These are phyloP conservation scores for Fusarium gaditjirri DNA, from an alignment of 2,329 filamentous ascomycete genomes.

Conservation along the genomic window DNA sequence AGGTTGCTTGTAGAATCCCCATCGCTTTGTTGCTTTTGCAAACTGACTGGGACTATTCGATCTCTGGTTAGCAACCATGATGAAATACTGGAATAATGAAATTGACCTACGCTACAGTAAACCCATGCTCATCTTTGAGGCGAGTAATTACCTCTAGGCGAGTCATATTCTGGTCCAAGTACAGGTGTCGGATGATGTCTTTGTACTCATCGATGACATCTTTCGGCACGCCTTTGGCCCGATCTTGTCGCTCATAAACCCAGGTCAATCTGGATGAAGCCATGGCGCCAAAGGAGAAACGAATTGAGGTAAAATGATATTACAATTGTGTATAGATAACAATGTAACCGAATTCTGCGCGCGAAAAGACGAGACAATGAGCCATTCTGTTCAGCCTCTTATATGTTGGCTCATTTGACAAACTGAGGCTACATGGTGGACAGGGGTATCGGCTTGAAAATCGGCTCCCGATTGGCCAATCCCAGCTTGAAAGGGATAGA, in stretches of 20 bases:
- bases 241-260: background rate
- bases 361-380: background rate
- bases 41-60: background rate
- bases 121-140: background rate
- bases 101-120: background rate
- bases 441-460: background rate
- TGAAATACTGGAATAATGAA: rapidly evolving
- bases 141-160: background rate
- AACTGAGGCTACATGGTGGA: background rate
- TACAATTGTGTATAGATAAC: background rate
- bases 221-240: background rate
- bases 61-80: background rate
- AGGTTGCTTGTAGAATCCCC: background rate
- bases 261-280: background rate
- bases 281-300: background rate
- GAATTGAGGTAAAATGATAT: too few relatives aligned
- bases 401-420: background rate
- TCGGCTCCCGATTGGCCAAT: background rate
- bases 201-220: background rate
- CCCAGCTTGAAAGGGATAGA: background rate
- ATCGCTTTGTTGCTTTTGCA: background rate
- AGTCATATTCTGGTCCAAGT: background rate
- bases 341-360: background rate
- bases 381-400: background rate
- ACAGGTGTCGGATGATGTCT: background rate